Base-by-base conservation (phyloP, 2,329 filamentous ascomycete species). In the Waltergamsia citrina region DNA sequence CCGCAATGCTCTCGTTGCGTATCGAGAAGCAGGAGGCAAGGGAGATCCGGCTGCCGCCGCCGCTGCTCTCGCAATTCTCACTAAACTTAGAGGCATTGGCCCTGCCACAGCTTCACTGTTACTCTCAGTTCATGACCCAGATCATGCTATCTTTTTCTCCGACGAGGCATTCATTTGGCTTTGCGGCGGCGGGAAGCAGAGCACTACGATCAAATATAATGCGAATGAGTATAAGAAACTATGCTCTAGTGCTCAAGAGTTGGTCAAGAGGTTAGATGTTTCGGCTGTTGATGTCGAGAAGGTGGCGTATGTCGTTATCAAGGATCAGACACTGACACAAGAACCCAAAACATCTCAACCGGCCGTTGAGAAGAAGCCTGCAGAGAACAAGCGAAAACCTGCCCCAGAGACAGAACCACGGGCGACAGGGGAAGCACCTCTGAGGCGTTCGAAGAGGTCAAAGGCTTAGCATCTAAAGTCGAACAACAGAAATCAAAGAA, bases 101-200 rank as follows among this genome's bases (percentile, higher is more conserved):
- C 83, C 85, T 2, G 85, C 85, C 7, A 90, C 84, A 1, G 84
- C 82, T 1, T 85, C 81, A 2, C 69, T 92, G 21, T 58, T 90
- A 2, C 66, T 92, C 3, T 71, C 78, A 5, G 72, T 81, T 5
- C 70, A 77, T 42, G 68, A 77, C 39, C 69, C 78, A 0, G 53
- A 62, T 1, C 56, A 59, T 10, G 65, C 78, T 32, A 69, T 83
- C 2, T 90, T 90, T 63, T 90, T 90, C 57, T 82, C 78, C 3
- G 85, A 93, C 48, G 85, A 92, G 55, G 67, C 79, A 4, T 90
- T 78, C 49, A 70, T 78, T 43, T 90, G 82, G 82, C 57, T 81
- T 6, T 73, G 73, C 46, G 73, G 70, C 49, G 52, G 56, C n/a
- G 65, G 66, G 1, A 57, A 60, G 26, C 67, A 60, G 35, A n/a